A percentile compares a stretch with the other conserved stretches of the same genome.
These are phyloP conservation scores for Candida tammaniensis DNA, from an alignment of 805 yeast genomes.

Conservation along the genomic window DNA sequence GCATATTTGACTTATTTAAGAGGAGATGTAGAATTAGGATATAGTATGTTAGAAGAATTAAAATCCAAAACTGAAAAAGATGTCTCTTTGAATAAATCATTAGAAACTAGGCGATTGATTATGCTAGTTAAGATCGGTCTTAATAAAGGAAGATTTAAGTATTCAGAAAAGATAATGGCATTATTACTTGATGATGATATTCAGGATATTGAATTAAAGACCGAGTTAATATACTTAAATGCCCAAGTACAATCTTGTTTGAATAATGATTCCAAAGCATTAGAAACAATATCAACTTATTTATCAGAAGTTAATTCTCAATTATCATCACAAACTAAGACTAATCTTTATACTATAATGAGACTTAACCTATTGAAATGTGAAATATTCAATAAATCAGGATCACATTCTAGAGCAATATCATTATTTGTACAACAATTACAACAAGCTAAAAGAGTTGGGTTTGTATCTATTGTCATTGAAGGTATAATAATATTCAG, in stretches of 20 bases:
- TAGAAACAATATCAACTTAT: conserved; percentile 20
- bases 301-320: conserved; percentile 17
- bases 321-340: conserved; percentile 11
- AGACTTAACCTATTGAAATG: conserved; percentile 49
- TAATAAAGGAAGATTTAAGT: conserved; percentile 33
- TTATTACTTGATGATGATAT: conserved; percentile 26
- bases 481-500: conserved; percentile 49
- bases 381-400: conserved; percentile 38
- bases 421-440: conserved; percentile 50
- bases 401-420: conserved; percentile 48
- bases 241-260: conserved; percentile 29
- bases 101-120: conserved; percentile 40
- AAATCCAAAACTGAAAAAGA: conserved; percentile 24
- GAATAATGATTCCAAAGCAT: conserved; percentile 30
- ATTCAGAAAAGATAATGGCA: conserved; percentile 34
- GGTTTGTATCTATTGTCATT: conserved; percentile 42
- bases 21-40: conserved; percentile 42
- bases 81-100: conserved; percentile 37
- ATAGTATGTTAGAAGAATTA: conserved; percentile 31
- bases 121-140: conserved; percentile 36
- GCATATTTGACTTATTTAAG: conserved; percentile 32
- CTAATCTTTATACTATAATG: conserved; percentile 44
- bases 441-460: conserved; percentile 44
- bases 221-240: conserved; percentile 25
- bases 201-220: conserved; percentile 27